A percentile compares a stretch with the other conserved stretches of the same genome.
Conservation (phyloP, 257 asterid genomes). For the Nicotiana sylvestris region DNA sequence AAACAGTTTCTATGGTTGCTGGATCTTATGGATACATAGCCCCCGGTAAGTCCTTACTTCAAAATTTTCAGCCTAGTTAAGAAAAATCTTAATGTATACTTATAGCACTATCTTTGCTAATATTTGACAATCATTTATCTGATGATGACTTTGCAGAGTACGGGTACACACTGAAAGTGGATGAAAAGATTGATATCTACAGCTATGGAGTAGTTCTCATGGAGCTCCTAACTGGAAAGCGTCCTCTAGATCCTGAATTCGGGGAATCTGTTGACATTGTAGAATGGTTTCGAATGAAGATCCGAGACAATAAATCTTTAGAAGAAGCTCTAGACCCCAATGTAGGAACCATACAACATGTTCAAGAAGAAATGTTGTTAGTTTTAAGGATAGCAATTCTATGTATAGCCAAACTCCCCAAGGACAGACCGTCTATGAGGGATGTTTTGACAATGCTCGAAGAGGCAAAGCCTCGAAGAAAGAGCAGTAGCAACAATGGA, state of each 20-base stretch:
- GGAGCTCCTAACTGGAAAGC: conserved; percentile 63
- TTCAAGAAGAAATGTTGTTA: conserved; percentile 46
- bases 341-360: conserved; percentile 37
- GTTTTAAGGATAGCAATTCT: conserved; percentile 41
- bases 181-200: conserved; percentile 65
- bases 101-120: not conserved
- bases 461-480: conserved; percentile 48
- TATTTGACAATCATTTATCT: not conserved
- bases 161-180: conserved; percentile 60
- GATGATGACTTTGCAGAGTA: conserved; percentile 42
- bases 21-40: conserved; percentile 80
- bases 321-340: conserved; percentile 36
- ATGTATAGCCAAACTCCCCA: conserved; percentile 43
- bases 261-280: conserved; percentile 42
- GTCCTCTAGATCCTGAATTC: conserved; percentile 58
- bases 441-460: conserved; percentile 47
- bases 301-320: conserved; percentile 28
- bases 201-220: conserved; percentile 73
- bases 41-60: conserved; percentile 40
- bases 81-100: not conserved
- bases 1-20: conserved; percentile 73
- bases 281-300: conserved; percentile 39
- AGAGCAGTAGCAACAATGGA: conserved; percentile 27
- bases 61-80: not conserved
- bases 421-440: conserved; percentile 52